A percentile compares a stretch with the other conserved stretches of the same genome.
Evolutionary conservation across 2,329 filamentous ascomycete species (phyloP).

Genomic region (Sporothrix pallida): DNA sequence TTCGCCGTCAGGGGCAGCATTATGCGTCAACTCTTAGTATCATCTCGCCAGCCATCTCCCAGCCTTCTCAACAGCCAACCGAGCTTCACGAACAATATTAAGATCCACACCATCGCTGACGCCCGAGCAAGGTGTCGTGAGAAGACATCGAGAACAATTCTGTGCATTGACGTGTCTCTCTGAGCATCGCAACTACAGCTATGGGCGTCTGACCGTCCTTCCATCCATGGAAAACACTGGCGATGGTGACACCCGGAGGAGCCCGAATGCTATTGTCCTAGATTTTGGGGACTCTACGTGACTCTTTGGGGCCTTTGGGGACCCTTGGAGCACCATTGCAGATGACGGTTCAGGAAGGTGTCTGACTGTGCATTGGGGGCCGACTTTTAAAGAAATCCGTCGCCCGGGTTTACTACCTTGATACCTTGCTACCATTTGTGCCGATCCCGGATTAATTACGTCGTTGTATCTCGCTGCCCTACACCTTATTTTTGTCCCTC

Average conservation of each 20-base stretch:
- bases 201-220: background rate
- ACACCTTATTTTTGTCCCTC: background rate
- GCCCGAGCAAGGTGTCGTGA: no score
- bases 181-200: no score
- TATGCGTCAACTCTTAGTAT: no score
- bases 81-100: no score
- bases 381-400: background rate
- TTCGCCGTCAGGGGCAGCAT: no score
- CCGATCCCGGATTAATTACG: background rate
- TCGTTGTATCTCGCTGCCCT: background rate
- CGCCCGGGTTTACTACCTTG: background rate
- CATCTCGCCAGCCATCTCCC: no score
- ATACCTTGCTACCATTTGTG: background rate
- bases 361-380: background rate
- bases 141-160: no score
- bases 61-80: no score
- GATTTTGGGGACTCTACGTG: background rate
- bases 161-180: no score
- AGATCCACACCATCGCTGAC: no score
- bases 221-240: background rate
- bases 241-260: constrained; percentile 10
- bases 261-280: background rate
- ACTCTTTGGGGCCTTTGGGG: background rate
- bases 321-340: no score
- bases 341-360: constrained; percentile 11